Evolutionary conservation across 2,329 filamentous ascomycete genomes (phyloP).

Genomic region (Verticillium zaregamsianum): DNA sequence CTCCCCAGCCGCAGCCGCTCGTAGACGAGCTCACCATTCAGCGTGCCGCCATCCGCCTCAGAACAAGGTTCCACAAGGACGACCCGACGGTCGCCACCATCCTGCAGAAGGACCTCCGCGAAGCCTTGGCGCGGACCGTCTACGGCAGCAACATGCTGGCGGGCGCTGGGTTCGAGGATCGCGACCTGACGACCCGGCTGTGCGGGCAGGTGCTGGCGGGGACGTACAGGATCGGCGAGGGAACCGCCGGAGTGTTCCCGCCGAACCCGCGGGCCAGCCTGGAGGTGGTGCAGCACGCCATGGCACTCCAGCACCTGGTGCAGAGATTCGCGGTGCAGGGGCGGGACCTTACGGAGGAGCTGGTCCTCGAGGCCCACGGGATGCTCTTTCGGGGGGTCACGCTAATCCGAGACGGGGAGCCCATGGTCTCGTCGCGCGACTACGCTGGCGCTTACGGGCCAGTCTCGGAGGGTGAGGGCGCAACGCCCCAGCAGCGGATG

Average conservation of each 20-base stretch:
- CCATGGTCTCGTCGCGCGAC: not conserved
- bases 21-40: too few species aligned
- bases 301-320: not conserved
- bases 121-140: not conserved
- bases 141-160: not conserved
- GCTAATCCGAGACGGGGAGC: not conserved
- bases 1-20: too few species aligned
- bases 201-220: not conserved
- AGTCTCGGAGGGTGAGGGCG: not conserved
- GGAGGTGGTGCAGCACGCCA: not conserved
- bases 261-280: not conserved
- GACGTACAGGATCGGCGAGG: not conserved
- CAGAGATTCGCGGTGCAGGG: not conserved
- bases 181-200: not conserved
- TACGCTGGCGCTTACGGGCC: not conserved
- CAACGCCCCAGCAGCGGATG: constrained; percentile 6
- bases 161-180: not conserved
- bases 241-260: not conserved
- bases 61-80: not conserved
- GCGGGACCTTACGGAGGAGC: not conserved
- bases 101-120: not conserved
- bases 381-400: not conserved
- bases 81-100: not conserved
- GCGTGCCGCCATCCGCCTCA: not conserved
- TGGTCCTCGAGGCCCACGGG: not conserved